phyloP scores from a whole-genome alignment of 805 yeast species.

The Metschnikowia lachancei region DNA sequence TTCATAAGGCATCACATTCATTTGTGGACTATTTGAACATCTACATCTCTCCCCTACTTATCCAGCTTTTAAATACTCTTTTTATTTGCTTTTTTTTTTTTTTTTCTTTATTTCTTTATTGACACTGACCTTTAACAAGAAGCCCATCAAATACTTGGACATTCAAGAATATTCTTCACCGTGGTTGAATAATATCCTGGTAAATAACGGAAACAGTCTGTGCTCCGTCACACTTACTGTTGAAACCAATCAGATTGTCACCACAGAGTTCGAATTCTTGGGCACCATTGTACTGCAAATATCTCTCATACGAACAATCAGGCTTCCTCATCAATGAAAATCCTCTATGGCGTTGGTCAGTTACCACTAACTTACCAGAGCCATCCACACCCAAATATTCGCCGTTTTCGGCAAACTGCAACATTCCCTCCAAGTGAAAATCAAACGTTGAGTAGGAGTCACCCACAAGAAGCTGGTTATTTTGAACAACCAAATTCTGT shows the following conservation, averaged over 20 bases:
- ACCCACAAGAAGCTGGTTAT: background rate
- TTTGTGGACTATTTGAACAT: no score
- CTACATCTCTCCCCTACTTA: no score
- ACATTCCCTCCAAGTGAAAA: background rate
- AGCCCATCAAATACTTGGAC: no score
- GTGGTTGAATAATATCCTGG: conserved; percentile 8
- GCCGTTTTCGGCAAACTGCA: background rate
- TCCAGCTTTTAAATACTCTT: no score
- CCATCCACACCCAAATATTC: conserved; percentile 1
- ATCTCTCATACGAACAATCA: background rate
- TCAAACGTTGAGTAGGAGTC: background rate
- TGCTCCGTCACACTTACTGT: conserved; percentile 5
- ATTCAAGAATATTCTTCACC: no score
- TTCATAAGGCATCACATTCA: no score
- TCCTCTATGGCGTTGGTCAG: conserved; percentile 1
- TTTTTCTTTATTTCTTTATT: no score
- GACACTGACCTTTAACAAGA: no score
- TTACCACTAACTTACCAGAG: conserved; percentile 3
- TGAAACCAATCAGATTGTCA: conserved; percentile 8
- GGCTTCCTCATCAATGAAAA: background rate
- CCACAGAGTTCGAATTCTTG: conserved; percentile 6
- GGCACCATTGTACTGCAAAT: background rate
- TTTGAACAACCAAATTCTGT: background rate
- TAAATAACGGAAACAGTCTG: conserved; percentile 1
- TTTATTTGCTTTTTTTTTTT: no score